These are phyloP conservation scores for Micractinium sp. DNA, from an alignment of 139 green algal species.

Conservation along the genomic window DNA sequence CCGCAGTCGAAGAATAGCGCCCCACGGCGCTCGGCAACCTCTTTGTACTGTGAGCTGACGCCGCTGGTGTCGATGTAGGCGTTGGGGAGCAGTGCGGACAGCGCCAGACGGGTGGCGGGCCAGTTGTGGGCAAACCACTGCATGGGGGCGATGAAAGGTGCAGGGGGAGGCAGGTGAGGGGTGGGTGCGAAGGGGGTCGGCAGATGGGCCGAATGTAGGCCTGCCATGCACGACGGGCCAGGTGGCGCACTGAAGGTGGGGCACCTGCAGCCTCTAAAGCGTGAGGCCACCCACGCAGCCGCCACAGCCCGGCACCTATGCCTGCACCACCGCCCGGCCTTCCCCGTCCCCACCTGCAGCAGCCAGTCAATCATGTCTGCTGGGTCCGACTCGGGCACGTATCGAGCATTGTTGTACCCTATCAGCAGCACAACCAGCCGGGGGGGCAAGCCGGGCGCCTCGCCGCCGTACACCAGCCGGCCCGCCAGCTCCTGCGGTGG, in stretches of 20 bases:
- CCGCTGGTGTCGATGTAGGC: background rate
- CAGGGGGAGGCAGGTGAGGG: background rate
- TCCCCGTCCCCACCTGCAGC: background rate
- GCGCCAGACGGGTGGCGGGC: background rate
- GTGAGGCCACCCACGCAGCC: no score
- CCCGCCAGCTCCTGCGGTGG: background rate
- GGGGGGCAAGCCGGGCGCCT: background rate
- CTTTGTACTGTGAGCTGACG: background rate
- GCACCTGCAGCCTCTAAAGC: no score
- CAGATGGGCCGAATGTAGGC: no score
- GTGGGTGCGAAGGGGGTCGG: no score
- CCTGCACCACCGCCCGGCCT: no score
- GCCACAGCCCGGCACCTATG: no score
- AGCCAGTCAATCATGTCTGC: background rate
- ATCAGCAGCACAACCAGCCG: background rate
- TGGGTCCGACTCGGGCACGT: background rate
- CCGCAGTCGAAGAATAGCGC: background rate
- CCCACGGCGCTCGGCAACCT: background rate
- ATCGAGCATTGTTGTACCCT: background rate
- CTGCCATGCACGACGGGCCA: no score
- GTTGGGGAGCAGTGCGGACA: slow-evolving; percentile 2
- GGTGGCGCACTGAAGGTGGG: no score
- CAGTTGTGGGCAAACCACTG: background rate
- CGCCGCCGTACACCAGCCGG: background rate
- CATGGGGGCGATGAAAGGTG: background rate